Evolutionary conservation across 768 basidiomycete genomes (phyloP), one percentile per base, ranked within the genome.

Genomic region (Leccinum sublutescens): DNA sequence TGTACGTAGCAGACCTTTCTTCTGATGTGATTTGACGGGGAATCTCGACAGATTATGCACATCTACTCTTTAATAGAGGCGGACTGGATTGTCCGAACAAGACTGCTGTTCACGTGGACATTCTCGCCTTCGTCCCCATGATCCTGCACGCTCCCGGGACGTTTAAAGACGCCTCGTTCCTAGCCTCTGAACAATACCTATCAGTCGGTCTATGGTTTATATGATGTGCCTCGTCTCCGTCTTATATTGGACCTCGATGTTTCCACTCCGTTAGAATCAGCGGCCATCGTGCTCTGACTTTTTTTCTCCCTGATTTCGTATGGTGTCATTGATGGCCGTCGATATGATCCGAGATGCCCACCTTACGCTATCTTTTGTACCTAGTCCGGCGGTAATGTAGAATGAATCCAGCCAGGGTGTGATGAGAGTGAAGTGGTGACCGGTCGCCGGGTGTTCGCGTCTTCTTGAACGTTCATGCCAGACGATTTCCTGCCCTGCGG

Each of bases 1-100:
- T 59, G 72, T 74, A 25, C 58, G 73, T 66, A 53, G 17, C 7
- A 21, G 19, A 54, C 17, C 12, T 21, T 9, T 29, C 33, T 34
- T 17, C 12, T 10, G 5, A 19, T 23, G 21, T 14, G 27, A 17
- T 12, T 38, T 70, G 33, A 61, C 33, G 19, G 45, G 27, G n/a
- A 6, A n/a, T 23, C 31, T 31, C 3, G 15, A 43, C 48, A 68
- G 66, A 61, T 36, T 27, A 65, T 56, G n/a, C 1, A 19, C 47
- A 23, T 48, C 21, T 9, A 5, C 4, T 19, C 10, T 19, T 45
- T 45, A 45, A 45, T 0, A 11, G n/a, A 43, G 36, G 8, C 8
- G n/a, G n/a, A 47, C 43, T 31, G 43, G 23, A 25, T 38, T 17
- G 5, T n/a, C 17, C 31, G 47, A 10, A 14, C 25, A 17, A 23